These are phyloP conservation scores for Fusarium ambrosium DNA, from an alignment of 2,329 filamentous ascomycete species.

Conservation along the genomic window DNA sequence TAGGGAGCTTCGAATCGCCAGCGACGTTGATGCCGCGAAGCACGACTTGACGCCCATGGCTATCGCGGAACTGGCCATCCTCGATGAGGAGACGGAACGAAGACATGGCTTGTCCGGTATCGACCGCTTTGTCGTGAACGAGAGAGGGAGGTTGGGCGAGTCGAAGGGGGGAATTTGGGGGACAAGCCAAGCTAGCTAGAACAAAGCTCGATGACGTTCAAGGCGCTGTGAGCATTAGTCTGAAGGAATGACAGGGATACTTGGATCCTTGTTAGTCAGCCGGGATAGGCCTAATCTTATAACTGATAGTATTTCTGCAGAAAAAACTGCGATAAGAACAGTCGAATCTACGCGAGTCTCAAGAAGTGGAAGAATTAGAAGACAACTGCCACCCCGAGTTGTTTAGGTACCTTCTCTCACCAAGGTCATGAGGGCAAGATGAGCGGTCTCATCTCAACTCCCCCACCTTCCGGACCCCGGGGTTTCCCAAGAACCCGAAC, in stretches of 20 bases:
- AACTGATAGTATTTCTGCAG: background rate
- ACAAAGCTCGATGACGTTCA: slow-evolving; percentile 41
- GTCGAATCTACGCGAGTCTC: background rate
- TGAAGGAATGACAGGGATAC: slow-evolving; percentile 17
- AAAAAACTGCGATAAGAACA: background rate
- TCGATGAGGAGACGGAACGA: slow-evolving; percentile 85
- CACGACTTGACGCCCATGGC: slow-evolving; percentile 84
- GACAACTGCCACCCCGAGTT: background rate
- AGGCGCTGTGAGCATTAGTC: slow-evolving; percentile 19
- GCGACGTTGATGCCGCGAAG: slow-evolving; percentile 95
- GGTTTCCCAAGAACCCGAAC: slow-evolving; percentile 31
- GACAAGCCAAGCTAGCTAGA: slow-evolving; percentile 32
- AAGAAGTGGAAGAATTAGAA: background rate
- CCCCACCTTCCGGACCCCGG: slow-evolving; percentile 35
- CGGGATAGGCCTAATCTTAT: background rate
- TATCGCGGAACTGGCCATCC: slow-evolving; percentile 86
- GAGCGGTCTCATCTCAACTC: slow-evolving; percentile 11
- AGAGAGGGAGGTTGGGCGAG: slow-evolving; percentile 8
- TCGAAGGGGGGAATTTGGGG: slow-evolving; percentile 29
- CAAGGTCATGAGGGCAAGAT: slow-evolving; percentile 30
- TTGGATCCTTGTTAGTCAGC: slow-evolving; percentile 39
- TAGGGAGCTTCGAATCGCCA: slow-evolving; percentile 90
- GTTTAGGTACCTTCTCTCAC: slow-evolving; percentile 1
- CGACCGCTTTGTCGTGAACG: slow-evolving; percentile 16
- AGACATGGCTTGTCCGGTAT: slow-evolving; percentile 68